Percentiles rank a stretch among this genome's conserved stretches.
Conservation (phyloP, 306 rosid species). For the Acacia confusa region DNA sequence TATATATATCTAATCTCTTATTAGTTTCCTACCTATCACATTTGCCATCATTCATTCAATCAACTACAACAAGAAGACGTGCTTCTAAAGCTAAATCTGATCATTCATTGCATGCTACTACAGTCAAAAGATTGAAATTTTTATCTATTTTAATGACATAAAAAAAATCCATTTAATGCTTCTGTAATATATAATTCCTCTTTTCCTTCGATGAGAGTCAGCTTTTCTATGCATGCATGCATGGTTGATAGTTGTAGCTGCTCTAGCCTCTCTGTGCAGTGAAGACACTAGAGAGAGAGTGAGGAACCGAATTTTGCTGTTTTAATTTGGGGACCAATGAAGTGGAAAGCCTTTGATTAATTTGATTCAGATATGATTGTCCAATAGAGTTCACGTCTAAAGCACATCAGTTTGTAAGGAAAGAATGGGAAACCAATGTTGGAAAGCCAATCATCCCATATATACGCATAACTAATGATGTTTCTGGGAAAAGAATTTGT, state of each 20-base stretch:
- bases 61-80: constrained; percentile 30
- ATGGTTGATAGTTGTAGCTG: not conserved
- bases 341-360: constrained; percentile 32
- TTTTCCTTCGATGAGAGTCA: constrained; percentile 38
- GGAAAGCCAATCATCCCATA: constrained; percentile 47
- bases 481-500: constrained; percentile 46
- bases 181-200: constrained; percentile 32
- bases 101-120: constrained; percentile 33
- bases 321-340: constrained; percentile 36
- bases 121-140: constrained; percentile 33
- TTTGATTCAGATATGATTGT: constrained; percentile 32
- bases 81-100: constrained; percentile 36
- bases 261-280: constrained; percentile 14
- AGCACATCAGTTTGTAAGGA: constrained; percentile 48
- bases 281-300: not conserved
- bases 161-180: constrained; percentile 34
- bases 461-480: constrained; percentile 38
- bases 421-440: constrained; percentile 47
- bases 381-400: constrained; percentile 46
- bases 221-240: constrained; percentile 48
- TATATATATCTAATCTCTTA: not conserved
- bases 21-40: not conserved
- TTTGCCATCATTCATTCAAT: constrained; percentile 34
- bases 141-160: not conserved
- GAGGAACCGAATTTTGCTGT: constrained; percentile 48